These are phyloP conservation scores for Gossypium ekmanianum DNA, from an alignment of 345 rosid genomes.

Conservation along the genomic window DNA sequence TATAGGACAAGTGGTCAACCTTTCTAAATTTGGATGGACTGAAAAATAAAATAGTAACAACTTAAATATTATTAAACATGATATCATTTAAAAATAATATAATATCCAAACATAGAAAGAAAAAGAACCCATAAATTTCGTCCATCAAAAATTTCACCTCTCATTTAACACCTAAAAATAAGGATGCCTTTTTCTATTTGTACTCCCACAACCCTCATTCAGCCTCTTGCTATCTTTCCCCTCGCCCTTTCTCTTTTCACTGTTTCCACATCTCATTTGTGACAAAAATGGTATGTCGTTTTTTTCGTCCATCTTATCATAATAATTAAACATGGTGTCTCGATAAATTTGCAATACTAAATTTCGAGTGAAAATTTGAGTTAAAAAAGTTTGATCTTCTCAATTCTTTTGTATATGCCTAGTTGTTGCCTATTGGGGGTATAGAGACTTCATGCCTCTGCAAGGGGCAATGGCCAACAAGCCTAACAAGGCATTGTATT, in stretches of 20 bases:
- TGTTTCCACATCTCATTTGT: conserved; percentile 16
- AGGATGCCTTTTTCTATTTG: conserved; percentile 27
- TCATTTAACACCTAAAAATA: conserved; percentile 15
- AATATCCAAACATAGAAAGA: background rate
- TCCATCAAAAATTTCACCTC: conserved; percentile 19
- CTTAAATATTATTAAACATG: background rate
- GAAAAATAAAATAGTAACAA: background rate
- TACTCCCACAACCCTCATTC: conserved; percentile 17
- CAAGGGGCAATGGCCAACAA: no score
- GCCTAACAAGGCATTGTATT: no score
- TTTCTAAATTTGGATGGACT: background rate
- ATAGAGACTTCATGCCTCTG: no score
- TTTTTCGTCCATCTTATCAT: background rate
- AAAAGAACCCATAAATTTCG: background rate
- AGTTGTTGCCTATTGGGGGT: no score
- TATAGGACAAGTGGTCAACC: background rate
- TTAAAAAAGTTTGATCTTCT: no score
- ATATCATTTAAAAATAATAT: no score
- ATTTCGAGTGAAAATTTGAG: no score
- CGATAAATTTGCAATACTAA: no score
- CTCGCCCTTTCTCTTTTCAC: background rate
- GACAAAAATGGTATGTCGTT: conserved; percentile 35
- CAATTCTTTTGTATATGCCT: no score
- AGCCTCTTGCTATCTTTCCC: conserved; percentile 15
- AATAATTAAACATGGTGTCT: no score